Percentiles rank a stretch among this genome's conserved stretches.
Evolutionary conservation across 1,139 yeast species (phyloP).

Genomic region (Magnusiomyces suaveolens): DNA sequence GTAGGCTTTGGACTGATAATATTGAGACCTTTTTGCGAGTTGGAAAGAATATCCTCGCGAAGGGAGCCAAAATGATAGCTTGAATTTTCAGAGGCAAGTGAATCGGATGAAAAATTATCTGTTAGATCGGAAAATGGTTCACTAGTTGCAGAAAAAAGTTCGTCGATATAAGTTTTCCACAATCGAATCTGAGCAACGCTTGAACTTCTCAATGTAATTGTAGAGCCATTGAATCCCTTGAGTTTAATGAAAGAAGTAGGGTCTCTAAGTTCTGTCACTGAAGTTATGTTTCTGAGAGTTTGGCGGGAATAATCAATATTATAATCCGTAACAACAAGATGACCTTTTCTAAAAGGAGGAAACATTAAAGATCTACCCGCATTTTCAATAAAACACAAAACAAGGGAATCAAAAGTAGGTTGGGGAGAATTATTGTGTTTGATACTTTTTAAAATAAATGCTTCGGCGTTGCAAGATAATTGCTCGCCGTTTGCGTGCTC

Average conservation of each 20-base stretch:
- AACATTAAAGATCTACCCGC: slow-evolving; percentile 33
- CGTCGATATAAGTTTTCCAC: slow-evolving; percentile 7
- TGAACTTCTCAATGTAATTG: slow-evolving; percentile 2
- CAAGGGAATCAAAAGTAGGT: slow-evolving; percentile 23
- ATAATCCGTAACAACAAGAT: slow-evolving; percentile 20
- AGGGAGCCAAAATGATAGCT: slow-evolving; percentile 9
- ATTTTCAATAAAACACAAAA: slow-evolving; percentile 30
- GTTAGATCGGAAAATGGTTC: too few relatives aligned
- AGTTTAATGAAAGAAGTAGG: background rate
- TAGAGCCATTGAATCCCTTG: slow-evolving; percentile 9
- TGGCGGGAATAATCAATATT: too few relatives aligned
- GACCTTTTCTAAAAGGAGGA: slow-evolving; percentile 29
- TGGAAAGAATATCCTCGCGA: slow-evolving; percentile 9
- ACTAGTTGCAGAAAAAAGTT: too few relatives aligned
- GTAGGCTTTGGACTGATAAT: slow-evolving; percentile 6
- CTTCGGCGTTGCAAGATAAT: slow-evolving; percentile 19
- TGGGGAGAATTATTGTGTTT: slow-evolving; percentile 11
- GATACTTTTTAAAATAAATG: slow-evolving; percentile 25
- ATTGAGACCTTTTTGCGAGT: slow-evolving; percentile 8
- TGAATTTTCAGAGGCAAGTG: too few relatives aligned
- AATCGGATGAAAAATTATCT: too few relatives aligned
- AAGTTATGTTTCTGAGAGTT: background rate
- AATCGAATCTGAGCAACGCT: background rate
- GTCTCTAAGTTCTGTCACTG: background rate
- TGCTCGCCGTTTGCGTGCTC: slow-evolving; percentile 20